phyloP scores from a whole-genome alignment of 1,139 yeast genomes.

The Oligophagozyma castellii region DNA sequence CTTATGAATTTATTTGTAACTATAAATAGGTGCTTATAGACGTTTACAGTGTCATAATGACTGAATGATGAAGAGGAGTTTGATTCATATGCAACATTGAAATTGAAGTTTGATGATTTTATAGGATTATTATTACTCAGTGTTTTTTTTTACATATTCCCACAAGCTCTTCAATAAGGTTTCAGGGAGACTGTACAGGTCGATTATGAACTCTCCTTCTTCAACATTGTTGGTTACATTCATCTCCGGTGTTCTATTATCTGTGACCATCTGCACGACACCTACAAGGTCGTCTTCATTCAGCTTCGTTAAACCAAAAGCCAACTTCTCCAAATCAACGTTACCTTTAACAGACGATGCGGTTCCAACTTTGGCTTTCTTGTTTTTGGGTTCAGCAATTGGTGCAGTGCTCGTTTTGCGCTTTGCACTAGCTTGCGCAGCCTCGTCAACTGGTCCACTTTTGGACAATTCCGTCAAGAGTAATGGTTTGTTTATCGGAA shows the following conservation, averaged over 20 bases:
- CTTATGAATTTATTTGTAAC: too few species aligned
- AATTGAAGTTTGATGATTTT: too few species aligned
- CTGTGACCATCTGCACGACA: conserved; percentile 96
- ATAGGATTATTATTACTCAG: too few species aligned
- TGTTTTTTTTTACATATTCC: conserved; percentile 75
- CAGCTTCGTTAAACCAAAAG: conserved; percentile 77
- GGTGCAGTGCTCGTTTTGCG: conserved; percentile 29
- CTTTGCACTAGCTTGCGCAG: conserved; percentile 14
- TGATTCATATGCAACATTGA: too few species aligned
- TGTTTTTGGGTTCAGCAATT: conserved; percentile 34
- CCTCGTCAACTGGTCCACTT: conserved; percentile 51
- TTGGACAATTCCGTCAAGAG: conserved; percentile 63
- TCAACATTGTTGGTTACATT: conserved; percentile 91
- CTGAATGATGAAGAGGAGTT: too few species aligned
- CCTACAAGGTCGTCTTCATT: conserved; percentile 87
- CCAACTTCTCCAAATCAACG: conserved; percentile 79
- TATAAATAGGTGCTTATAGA: too few species aligned
- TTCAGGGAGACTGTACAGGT: conserved; percentile 86
- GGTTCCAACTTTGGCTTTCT: conserved; percentile 41
- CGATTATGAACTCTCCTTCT: conserved; percentile 96
- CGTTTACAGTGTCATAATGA: too few species aligned
- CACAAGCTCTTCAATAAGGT: conserved; percentile 80
- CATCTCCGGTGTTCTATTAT: conserved; percentile 91
- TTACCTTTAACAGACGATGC: conserved; percentile 44
- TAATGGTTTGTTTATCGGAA: conserved; percentile 67